Conservation (phyloP, 345 rosid species). For the Syzygium jambos region DNA sequence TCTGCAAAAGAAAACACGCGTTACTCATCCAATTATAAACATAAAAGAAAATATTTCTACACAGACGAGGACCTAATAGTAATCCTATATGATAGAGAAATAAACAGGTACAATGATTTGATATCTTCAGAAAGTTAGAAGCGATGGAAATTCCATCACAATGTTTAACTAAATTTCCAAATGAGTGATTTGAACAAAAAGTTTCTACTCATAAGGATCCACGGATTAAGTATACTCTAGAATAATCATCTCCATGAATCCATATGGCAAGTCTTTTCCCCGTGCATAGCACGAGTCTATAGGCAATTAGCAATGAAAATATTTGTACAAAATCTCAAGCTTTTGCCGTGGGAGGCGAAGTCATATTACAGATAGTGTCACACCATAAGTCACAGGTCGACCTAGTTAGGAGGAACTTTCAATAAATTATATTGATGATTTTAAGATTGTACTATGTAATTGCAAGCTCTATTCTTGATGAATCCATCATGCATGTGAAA, state of each 20-base stretch:
- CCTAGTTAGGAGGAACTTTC: not conserved
- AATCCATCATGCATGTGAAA: not conserved
- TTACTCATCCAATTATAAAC: not conserved
- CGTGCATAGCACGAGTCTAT: too few relatives aligned
- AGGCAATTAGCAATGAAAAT: too few relatives aligned
- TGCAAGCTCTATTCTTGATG: not conserved
- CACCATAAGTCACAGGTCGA: not conserved
- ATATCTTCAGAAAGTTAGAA: not conserved
- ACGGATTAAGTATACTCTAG: not conserved
- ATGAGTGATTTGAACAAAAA: not conserved
- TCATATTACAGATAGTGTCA: not conserved
- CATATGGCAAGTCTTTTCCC: too few relatives aligned
- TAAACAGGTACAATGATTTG: not conserved
- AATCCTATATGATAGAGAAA: not conserved
- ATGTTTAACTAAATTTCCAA: not conserved
- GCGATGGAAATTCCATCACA: not conserved
- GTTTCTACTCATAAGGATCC: not conserved
- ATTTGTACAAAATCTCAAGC: too few relatives aligned
- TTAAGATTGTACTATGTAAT: not conserved
- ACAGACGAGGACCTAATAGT: not conserved
- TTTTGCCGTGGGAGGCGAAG: too few relatives aligned
- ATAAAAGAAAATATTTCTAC: not conserved
- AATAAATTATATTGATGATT: not conserved
- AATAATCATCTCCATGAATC: too few relatives aligned
- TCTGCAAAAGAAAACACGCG: not conserved